Percentiles rank a stretch among this genome's conserved stretches.
Evolutionary conservation across 345 rosid genomes (phyloP).

Genomic region (Euclidium syriacum): DNA sequence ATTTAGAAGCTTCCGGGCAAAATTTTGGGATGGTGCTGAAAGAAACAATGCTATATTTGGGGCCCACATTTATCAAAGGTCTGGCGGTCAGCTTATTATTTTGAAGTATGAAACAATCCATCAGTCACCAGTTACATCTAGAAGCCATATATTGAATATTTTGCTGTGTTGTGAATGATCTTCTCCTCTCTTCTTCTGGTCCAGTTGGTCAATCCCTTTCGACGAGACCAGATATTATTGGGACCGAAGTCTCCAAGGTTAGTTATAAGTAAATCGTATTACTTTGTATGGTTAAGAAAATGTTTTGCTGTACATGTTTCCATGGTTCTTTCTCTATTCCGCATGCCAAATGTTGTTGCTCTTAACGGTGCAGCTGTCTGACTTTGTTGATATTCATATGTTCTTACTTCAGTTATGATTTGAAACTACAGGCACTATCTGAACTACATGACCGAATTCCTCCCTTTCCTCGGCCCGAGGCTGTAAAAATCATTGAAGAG

Average conservation of each 20-base stretch:
- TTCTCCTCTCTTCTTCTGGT: slow-evolving; percentile 42
- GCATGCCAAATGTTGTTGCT: slow-evolving; percentile 4
- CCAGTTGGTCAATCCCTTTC: slow-evolving; percentile 99
- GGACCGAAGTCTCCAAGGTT: slow-evolving; percentile 89
- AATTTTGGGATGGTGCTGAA: slow-evolving; percentile 72
- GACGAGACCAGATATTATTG: slow-evolving; percentile 91
- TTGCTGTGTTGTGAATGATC: slow-evolving; percentile 30
- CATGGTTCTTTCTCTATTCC: not conserved
- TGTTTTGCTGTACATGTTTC: not conserved
- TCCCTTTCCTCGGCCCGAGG: slow-evolving; percentile 66
- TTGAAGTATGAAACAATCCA: slow-evolving; percentile 17
- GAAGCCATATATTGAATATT: slow-evolving; percentile 28
- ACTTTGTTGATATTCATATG: slow-evolving; percentile 1
- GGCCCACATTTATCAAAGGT: slow-evolving; percentile 99
- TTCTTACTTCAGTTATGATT: slow-evolving; percentile 11
- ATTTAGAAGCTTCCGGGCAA: slow-evolving; percentile 47
- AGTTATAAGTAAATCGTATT: slow-evolving; percentile 10
- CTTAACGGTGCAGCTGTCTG: not conserved
- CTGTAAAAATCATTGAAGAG: slow-evolving; percentile 79
- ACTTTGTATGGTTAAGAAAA: not conserved
- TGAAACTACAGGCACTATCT: slow-evolving; percentile 72
- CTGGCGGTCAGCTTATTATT: slow-evolving; percentile 4
- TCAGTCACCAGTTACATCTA: slow-evolving; percentile 18
- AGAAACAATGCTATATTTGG: slow-evolving; percentile 79
- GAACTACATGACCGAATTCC: slow-evolving; percentile 88